Base-by-base conservation (phyloP, 2,329 filamentous ascomycete genomes). In the Clathrospora elynae region DNA sequence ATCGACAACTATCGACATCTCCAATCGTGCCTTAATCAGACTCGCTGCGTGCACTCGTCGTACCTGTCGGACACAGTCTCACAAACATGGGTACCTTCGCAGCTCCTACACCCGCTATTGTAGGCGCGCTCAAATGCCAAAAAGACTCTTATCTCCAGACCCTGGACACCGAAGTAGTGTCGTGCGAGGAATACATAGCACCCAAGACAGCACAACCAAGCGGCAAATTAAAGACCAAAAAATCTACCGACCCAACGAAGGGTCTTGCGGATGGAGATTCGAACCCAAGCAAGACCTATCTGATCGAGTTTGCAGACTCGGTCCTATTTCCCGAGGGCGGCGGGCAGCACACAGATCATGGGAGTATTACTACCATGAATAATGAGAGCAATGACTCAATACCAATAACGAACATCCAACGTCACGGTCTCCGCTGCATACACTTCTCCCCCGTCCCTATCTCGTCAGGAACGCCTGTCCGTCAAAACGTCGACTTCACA, bases 381-480 rank as follows among this genome's bases (percentile, higher is more conserved):
- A 33, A 44, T 17, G 46, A 53, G 2, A 40, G 11, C 2, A 24
- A 35, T 32, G 51, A 53, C 6, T 31, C 49, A 5, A 66, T 67
- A 12, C 53, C 63, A 5, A 60, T 67, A 22, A 59, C 48, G 14
- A 63, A 49, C 31, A 53, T 67, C 14, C 61, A 67, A 37, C 61
- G 64, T 14, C 64, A 66, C 35, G 64, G 81, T 74, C 62, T 96
- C 81, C 20, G 78, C 75, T 51, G 84, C 75, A 51, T 89, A 64
- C 0, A 86, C 86, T 18, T 86, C 87, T 92, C 91, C 92, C 29
- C 91, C 88, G 62, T 90, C 92, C 10, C 90, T 86, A 83, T 96
- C 90, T 14, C 95, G 76, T 0, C 92, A 87, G 31, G 91, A 80
- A 65, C 56, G 5, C 42, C 44, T 12, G 61, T 68, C 3, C 50